phyloP scores from a whole-genome alignment of 306 rosid genomes.

The Acacia melanoxylon region DNA sequence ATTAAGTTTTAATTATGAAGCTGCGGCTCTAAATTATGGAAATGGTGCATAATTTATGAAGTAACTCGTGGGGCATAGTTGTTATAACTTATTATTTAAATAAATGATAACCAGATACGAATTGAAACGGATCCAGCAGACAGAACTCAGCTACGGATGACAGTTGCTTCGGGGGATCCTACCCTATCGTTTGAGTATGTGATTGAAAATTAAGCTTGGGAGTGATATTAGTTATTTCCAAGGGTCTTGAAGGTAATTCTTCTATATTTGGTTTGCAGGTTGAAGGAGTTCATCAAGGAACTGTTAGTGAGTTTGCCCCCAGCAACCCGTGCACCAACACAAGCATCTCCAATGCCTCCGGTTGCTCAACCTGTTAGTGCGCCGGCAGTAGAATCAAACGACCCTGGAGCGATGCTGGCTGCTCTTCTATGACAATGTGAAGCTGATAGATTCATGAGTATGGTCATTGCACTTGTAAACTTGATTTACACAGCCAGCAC shows the following conservation, averaged over 20 bases:
- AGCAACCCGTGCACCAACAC: slow-evolving; percentile 42
- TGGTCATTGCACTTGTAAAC: slow-evolving; percentile 61
- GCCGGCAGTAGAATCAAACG: slow-evolving; percentile 46
- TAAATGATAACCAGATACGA: slow-evolving; percentile 59
- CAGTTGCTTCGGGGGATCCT: slow-evolving; percentile 97
- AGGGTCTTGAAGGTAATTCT: slow-evolving; percentile 20
- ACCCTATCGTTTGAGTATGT: slow-evolving; percentile 83
- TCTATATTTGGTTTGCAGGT: slow-evolving; percentile 50
- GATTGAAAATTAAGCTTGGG: neutral
- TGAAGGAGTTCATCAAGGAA: slow-evolving; percentile 96
- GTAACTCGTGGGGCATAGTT: neutral
- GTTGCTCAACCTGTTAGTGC: slow-evolving; percentile 53
- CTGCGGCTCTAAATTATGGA: neutral
- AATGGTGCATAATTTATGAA: neutral
- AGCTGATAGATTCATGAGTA: slow-evolving; percentile 32
- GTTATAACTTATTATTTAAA: slow-evolving; percentile 22
- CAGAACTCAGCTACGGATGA: slow-evolving; percentile 97
- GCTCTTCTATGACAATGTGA: slow-evolving; percentile 71
- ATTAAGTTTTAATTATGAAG: slow-evolving; percentile 20
- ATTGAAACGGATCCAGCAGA: slow-evolving; percentile 99
- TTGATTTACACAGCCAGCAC: slow-evolving; percentile 65
- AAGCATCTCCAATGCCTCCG: slow-evolving; percentile 52
- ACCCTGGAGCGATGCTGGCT: slow-evolving; percentile 97
- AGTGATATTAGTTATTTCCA: slow-evolving; percentile 1
- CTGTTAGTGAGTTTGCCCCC: slow-evolving; percentile 69